Conservation (phyloP, 805 yeast genomes). For the Metschnikowia anglica region DNA sequence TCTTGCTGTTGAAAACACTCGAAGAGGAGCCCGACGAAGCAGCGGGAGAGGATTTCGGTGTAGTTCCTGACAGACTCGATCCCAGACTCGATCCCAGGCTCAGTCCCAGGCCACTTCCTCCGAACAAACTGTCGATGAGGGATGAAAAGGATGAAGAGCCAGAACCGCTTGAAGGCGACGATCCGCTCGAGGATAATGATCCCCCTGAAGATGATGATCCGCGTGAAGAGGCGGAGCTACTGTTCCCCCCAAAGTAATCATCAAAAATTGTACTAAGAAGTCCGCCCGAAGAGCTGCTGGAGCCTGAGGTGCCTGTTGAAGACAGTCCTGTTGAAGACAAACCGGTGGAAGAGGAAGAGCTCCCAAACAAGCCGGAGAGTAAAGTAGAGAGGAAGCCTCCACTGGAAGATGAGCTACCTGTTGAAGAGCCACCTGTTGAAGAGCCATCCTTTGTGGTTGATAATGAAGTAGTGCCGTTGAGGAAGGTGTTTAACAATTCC, state of each 20-base stretch:
- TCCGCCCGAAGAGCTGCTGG: not conserved
- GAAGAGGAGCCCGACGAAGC: slow-evolving; percentile 10
- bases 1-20: slow-evolving; percentile 10
- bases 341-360: slow-evolving; percentile 1
- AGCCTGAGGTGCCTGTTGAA: slow-evolving; percentile 3
- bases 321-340: not conserved
- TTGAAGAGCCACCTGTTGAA: slow-evolving; percentile 7
- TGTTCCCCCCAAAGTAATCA: too few species aligned
- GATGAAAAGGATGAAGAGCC: slow-evolving; percentile 8
- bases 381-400: not conserved
- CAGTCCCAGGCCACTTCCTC: too few species aligned
- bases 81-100: too few species aligned
- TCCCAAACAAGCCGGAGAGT: slow-evolving; percentile 6
- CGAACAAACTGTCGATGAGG: slow-evolving; percentile 14
- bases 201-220: slow-evolving; percentile 1
- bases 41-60: slow-evolving; percentile 6
- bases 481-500: slow-evolving; percentile 14
- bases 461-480: slow-evolving; percentile 6
- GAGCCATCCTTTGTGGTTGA: too few species aligned
- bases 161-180: slow-evolving; percentile 7
- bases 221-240: too few species aligned
- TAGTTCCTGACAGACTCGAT: slow-evolving; percentile 10
- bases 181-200: not conserved
- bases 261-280: too few species aligned
- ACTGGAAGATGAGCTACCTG: slow-evolving; percentile 11